Percentiles rank a stretch among this genome's conserved stretches.
Conservation (phyloP, 208 protist genomes). For the Borovskyia barvae region DNA sequence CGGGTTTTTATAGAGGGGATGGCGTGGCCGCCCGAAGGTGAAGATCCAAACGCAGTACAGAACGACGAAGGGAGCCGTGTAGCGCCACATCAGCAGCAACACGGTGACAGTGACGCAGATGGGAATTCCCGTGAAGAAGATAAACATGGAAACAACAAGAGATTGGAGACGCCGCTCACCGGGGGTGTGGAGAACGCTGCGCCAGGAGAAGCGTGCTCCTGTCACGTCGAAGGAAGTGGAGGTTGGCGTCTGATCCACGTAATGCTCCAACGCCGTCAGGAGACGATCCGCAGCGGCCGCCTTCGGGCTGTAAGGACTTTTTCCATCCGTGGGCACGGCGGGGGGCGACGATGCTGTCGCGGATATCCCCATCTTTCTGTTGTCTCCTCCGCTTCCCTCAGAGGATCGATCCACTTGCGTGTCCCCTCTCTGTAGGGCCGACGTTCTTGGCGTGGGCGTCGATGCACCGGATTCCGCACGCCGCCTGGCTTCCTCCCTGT, state of each 20-base stretch:
- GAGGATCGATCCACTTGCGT: too few species aligned
- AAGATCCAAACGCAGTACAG: slow-evolving; percentile 73
- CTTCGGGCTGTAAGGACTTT: slow-evolving; percentile 37
- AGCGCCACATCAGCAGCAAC: slow-evolving; percentile 38
- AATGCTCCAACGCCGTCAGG: slow-evolving; percentile 46
- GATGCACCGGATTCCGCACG: background rate
- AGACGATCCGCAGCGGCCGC: slow-evolving; percentile 26
- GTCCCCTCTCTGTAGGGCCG: too few species aligned
- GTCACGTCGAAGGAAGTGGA: slow-evolving; percentile 27
- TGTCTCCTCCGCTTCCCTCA: too few species aligned
- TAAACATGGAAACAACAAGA: slow-evolving; percentile 37
- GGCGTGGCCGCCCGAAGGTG: slow-evolving; percentile 42
- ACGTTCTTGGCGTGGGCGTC: background rate
- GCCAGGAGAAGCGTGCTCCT: slow-evolving; percentile 27
- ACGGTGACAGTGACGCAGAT: slow-evolving; percentile 33
- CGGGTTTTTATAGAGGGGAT: slow-evolving; percentile 35
- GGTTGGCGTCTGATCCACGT: slow-evolving; percentile 25
- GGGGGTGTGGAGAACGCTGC: slow-evolving; percentile 52
- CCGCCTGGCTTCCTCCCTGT: slow-evolving; percentile 1
- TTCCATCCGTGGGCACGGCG: background rate
- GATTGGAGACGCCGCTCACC: slow-evolving; percentile 50
- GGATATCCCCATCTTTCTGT: background rate
- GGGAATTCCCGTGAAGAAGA: slow-evolving; percentile 75
- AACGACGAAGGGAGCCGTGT: slow-evolving; percentile 57
- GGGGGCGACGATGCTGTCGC: background rate